Evolutionary conservation across 805 yeast species (phyloP).

Genomic region (Yamadazyma sp.): DNA sequence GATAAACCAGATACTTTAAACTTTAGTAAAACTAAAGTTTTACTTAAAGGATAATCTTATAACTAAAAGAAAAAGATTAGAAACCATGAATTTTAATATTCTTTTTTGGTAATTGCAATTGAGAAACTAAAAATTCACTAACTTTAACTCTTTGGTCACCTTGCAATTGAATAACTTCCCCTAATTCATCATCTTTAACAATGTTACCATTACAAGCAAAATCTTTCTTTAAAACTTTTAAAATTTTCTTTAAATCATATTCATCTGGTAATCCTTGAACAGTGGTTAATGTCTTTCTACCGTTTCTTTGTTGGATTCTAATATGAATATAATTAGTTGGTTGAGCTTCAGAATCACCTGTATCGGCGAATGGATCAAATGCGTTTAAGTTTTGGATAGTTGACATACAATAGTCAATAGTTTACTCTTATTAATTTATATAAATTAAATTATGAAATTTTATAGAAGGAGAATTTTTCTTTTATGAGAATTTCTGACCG

Average conservation of each 20-base stretch:
- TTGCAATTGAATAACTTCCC: slow-evolving; percentile 95
- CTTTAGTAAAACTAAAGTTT: too few relatives aligned
- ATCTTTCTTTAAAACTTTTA: slow-evolving; percentile 93
- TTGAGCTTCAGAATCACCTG: slow-evolving; percentile 98
- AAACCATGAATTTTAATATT: slow-evolving; percentile 98
- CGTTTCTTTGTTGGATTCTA: slow-evolving; percentile 99
- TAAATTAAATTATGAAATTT: too few relatives aligned
- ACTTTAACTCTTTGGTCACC: slow-evolving; percentile 99
- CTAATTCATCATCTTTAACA: slow-evolving; percentile 93
- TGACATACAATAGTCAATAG: slow-evolving; percentile 52
- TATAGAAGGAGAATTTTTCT: too few relatives aligned
- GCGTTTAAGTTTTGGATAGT: slow-evolving; percentile 90
- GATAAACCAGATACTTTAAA: too few relatives aligned
- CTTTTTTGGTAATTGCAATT: slow-evolving; percentile 88
- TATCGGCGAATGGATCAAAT: slow-evolving; percentile 98
- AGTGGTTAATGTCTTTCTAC: slow-evolving; percentile 97
- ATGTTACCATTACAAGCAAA: slow-evolving; percentile 99
- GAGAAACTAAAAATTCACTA: slow-evolving; percentile 83
- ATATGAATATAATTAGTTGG: slow-evolving; percentile 94
- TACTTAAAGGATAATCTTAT: too few relatives aligned
- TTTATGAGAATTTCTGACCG: too few relatives aligned
- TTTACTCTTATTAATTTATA: too few relatives aligned
- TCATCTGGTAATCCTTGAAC: slow-evolving; percentile 97
- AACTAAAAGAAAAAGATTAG: slow-evolving; percentile 33
- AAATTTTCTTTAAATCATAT: slow-evolving; percentile 89